Evolutionary conservation across 495 filamentous ascomycete species (phyloP).

Genomic region (Hypoxylon intermedium): DNA sequence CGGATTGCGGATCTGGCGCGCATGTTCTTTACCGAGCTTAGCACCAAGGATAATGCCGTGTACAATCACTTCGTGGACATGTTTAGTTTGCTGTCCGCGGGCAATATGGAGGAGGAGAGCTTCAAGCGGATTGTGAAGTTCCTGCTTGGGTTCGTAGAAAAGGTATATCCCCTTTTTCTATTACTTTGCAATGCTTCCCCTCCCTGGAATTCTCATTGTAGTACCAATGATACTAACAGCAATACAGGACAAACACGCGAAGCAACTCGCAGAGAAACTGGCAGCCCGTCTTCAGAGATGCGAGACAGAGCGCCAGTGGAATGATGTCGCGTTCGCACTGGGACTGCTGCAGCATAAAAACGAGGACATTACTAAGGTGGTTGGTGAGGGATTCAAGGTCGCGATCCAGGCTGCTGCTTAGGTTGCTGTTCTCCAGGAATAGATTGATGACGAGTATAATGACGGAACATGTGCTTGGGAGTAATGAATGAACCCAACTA

Average conservation of each 20-base stretch:
- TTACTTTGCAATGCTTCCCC: background rate
- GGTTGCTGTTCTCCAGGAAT: slow-evolving; percentile 1
- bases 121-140: slow-evolving; percentile 89
- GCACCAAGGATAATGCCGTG: slow-evolving; percentile 97
- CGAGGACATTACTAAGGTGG: slow-evolving; percentile 88
- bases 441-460: background rate
- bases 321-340: slow-evolving; percentile 90
- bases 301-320: slow-evolving; percentile 95
- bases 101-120: slow-evolving; percentile 81
- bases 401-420: slow-evolving; percentile 69
- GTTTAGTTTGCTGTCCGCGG: slow-evolving; percentile 90
- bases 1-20: slow-evolving; percentile 88
- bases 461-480: background rate
- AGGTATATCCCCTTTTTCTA: slow-evolving; percentile 63
- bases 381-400: slow-evolving; percentile 84
- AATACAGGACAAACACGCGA: slow-evolving; percentile 92
- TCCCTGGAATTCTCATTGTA: too few species aligned
- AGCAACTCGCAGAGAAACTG: slow-evolving; percentile 91
- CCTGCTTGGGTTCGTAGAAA: slow-evolving; percentile 93
- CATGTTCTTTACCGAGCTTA: slow-evolving; percentile 98
- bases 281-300: slow-evolving; percentile 85
- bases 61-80: slow-evolving; percentile 99
- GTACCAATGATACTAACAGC: too few species aligned
- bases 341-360: slow-evolving; percentile 94
- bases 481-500: too few species aligned